Evolutionary conservation across 2,329 filamentous ascomycete genomes (phyloP).

Genomic region (Alternaria rosae): DNA sequence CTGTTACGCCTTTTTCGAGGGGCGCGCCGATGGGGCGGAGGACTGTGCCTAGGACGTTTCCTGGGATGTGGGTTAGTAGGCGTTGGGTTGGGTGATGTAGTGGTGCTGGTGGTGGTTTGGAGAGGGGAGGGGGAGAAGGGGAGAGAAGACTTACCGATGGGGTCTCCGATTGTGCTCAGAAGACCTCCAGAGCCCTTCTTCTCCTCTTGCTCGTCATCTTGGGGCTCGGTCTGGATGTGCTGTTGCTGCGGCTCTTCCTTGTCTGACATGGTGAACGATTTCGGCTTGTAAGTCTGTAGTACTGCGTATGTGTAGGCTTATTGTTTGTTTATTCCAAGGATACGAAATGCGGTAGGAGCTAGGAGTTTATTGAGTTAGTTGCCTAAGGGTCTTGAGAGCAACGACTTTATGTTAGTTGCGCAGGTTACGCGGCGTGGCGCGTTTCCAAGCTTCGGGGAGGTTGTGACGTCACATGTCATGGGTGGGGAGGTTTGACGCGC

Average conservation of each 20-base stretch:
- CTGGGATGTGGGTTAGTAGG: slow-evolving; percentile 22
- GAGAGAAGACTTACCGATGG: slow-evolving; percentile 31
- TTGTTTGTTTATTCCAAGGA: neutral
- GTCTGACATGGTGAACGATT: slow-evolving; percentile 14
- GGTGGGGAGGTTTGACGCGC: slow-evolving; percentile 9
- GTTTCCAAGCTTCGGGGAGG: slow-evolving; percentile 10
- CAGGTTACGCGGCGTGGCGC: slow-evolving; percentile 2
- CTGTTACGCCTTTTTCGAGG: slow-evolving; percentile 47
- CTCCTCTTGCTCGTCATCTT: slow-evolving; percentile 30
- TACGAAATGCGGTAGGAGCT: neutral
- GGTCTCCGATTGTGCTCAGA: slow-evolving; percentile 41
- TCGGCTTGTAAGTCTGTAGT: neutral
- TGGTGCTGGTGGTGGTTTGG: neutral
- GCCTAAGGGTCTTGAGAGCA: neutral
- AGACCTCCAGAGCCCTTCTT: slow-evolving; percentile 35
- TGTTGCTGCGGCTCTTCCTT: slow-evolving; percentile 26
- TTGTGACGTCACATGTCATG: slow-evolving; percentile 13
- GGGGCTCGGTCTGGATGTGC: slow-evolving; percentile 37
- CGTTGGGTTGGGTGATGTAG: neutral
- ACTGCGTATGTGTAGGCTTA: neutral
- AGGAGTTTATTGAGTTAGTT: slow-evolving; percentile 1
- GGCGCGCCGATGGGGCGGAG: slow-evolving; percentile 51
- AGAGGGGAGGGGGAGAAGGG: neutral
- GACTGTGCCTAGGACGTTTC: slow-evolving; percentile 47
- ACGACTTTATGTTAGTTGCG: slow-evolving; percentile 7